Evolutionary conservation across 192 early-diverging fungal species (phyloP).

Genomic region (Helicostylum pulchrum): DNA sequence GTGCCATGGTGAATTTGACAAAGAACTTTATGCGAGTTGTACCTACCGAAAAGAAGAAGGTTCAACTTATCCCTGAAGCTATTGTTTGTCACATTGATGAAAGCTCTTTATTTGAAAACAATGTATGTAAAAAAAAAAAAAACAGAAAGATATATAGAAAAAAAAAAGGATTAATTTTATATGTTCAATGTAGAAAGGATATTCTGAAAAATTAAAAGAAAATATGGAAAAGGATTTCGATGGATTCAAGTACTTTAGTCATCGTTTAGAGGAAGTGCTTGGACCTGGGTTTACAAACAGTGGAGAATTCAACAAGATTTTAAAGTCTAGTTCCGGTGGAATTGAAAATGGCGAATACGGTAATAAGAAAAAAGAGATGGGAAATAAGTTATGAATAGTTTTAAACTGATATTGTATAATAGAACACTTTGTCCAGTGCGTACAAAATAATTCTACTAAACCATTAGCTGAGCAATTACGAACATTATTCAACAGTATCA

Average conservation of each 20-base stretch:
- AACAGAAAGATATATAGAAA: conserved; percentile 2
- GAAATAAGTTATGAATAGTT: background rate
- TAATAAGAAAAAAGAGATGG: background rate
- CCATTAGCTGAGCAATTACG: conserved; percentile 40
- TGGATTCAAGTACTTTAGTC: conserved; percentile 35
- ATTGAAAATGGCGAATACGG: conserved; percentile 14
- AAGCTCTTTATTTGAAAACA: conserved; percentile 48
- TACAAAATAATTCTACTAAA: background rate
- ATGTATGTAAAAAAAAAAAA: conserved; percentile 3
- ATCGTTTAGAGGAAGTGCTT: conserved; percentile 69
- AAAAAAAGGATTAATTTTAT: too few species aligned
- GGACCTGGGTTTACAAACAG: conserved; percentile 40
- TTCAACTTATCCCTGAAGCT: conserved; percentile 55
- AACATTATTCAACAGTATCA: conserved; percentile 51
- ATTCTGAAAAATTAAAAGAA: conserved; percentile 36
- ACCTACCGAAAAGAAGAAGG: conserved; percentile 55
- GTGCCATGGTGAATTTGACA: conserved; percentile 64
- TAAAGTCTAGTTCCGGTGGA: conserved; percentile 23
- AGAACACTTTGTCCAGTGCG: conserved; percentile 20
- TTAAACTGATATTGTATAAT: background rate
- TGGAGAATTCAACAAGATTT: conserved; percentile 30
- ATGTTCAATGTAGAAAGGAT: conserved; percentile 13
- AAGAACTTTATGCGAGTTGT: conserved; percentile 54
- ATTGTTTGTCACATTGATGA: conserved; percentile 82
- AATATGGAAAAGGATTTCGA: conserved; percentile 43